Conservation (phyloP, 345 rosid genomes). For the Cardamine occulta region DNA sequence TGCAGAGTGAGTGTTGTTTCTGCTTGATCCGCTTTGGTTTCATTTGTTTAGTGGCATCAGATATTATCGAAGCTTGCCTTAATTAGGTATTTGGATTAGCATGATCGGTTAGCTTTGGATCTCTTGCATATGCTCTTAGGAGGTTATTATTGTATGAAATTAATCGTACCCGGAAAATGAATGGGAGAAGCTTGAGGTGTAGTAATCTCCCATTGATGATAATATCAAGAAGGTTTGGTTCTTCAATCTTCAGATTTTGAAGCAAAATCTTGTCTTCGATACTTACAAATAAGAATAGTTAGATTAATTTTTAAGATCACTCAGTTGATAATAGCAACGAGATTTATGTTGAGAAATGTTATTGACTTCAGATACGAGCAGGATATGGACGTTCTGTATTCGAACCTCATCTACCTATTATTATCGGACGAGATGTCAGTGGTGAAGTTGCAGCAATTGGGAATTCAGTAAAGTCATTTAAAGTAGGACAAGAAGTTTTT, state of each 20-base stretch:
- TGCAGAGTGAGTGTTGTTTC: slow-evolving; percentile 66
- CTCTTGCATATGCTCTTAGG: background rate
- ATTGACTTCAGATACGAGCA: slow-evolving; percentile 74
- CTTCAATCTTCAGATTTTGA: background rate
- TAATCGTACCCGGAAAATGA: background rate
- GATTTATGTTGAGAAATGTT: background rate
- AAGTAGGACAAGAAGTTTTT: slow-evolving; percentile 85
- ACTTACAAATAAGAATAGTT: background rate
- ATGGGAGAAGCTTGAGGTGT: slow-evolving; percentile 2
- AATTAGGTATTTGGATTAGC: background rate
- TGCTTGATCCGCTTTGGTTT: slow-evolving; percentile 28
- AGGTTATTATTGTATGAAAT: background rate
- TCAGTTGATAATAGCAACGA: slow-evolving; percentile 2
- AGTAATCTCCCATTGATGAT: background rate
- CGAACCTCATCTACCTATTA: slow-evolving; percentile 81
- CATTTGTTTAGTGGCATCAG: slow-evolving; percentile 26
- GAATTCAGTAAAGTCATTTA: slow-evolving; percentile 61
- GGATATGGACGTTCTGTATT: slow-evolving; percentile 98
- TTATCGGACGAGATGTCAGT: slow-evolving; percentile 90
- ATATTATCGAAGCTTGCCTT: slow-evolving; percentile 4
- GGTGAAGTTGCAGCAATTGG: slow-evolving; percentile 92
- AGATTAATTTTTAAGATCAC: background rate
- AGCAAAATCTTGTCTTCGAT: background rate
- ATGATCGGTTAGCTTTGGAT: slow-evolving; percentile 19
- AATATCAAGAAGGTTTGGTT: background rate